Evolutionary conservation across 352 stramenopile genomes (phyloP), one percentile per base, ranked within the genome.

Genomic region (Phytophthora pluvialis): DNA sequence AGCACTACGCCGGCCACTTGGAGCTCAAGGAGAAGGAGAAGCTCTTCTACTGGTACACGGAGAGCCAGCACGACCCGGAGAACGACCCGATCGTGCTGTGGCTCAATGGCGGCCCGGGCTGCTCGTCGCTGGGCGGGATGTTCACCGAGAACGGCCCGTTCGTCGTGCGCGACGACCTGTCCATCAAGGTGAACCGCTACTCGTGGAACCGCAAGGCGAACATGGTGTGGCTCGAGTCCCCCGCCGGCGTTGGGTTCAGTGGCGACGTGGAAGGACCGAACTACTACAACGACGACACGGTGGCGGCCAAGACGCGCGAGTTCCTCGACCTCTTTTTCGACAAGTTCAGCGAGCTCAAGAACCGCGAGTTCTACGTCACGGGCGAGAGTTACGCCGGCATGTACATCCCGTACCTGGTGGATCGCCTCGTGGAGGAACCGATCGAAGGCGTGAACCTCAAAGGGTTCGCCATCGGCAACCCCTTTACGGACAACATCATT

Each of bases 341-440:
- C 36, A 86, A 91, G 60, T 91, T 88, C 59, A 72, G 80, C 15
- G 77, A 92, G 38, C 88, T 95, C 38, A 66, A 85, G 40, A 70
- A 76, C 46, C 86, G 86, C 42, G 70, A 89, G 15, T 93, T 94
- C 61, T 95, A 90, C 74, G 89, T 95, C 45, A 89, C 86, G 8
- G 87, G 87, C 11, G 87, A 95, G 59, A 91, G 78, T 39, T 95
- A 95, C 67, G 87, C 88, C 3, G 91, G 91, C 0, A 91, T 97
- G 73, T 97, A 98, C 82, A 93, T 97, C 55, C 90, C 91, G 31
- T 96, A 80, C 60, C 67, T 97, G 0, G 84, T 95, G 5, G 66
- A 94, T 43, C 60, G 83, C 18, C 64, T 98, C 28, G 77, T 97
- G 6, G 71, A 81, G 21, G 72, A 78, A 35, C 85, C 84, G 16